Base-by-base conservation (phyloP, 192 early-diverging fungal species). In the Coemansia sp. region DNA sequence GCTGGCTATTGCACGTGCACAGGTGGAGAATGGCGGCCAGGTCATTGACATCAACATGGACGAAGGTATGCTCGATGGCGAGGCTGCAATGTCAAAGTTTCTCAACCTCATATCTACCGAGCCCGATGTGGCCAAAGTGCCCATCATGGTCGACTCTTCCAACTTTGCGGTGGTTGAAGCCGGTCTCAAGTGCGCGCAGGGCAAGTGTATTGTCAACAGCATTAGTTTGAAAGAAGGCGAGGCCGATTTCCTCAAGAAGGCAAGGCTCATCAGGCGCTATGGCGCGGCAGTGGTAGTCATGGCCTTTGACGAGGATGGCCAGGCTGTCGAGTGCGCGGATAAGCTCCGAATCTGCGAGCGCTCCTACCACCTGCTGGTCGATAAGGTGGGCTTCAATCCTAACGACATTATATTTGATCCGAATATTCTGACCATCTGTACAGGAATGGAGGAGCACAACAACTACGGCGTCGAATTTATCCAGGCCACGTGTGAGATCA, bases 131-230 rank as follows among this genome's bases (percentile, higher is more conserved):
- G 85, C 94, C 41, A 78, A 81, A 59, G 90, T 90, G 27, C 94
- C 95, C 9, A 64, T 98, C 26, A 98, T 98, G 95, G 84, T 98
- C 12, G 95, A 98, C 76, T 96, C 94, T 21, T 95, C 93, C 63
- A 98, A 98, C 78, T 98, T 98, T 85, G 92, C 91, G n/a, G 94
- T 98, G 12, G 88, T 98, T 28, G 85, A 94, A 60, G 95, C 95
- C 3, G 95, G 95, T 24, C 84, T 98, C 64, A 95, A 94, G 77
- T 98, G 94, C 68, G 90, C 88, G 2, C 95, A 98, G 81, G 95
- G 95, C 62, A 98, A 98, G 71, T 96, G 94, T 70, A 95, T 98
- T 58, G 95, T 98, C 71, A 98, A 98, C 84, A 93, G 91, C 57
- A 96, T 98, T 64, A 93, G 91, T 31, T 80, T 98, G 62, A 98